A percentile compares a stretch with the other conserved stretches of the same genome.
These are phyloP conservation scores for Ziziphus jujuba DNA, from an alignment of 306 rosid genomes.

Conservation along the genomic window DNA sequence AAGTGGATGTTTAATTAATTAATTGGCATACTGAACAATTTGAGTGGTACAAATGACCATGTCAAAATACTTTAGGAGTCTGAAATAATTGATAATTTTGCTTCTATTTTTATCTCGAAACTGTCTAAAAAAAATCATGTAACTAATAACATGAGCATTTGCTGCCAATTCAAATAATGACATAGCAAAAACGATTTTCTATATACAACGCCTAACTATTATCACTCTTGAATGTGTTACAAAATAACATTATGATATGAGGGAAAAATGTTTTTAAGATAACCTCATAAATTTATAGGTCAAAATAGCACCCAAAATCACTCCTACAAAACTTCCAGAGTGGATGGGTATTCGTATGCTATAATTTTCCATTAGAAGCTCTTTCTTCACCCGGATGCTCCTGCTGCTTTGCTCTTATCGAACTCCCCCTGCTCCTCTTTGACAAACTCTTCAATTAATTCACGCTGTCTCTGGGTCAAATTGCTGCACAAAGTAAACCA, in stretches of 20 bases:
- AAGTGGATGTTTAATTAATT: too few species aligned
- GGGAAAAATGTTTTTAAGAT: conserved; percentile 28
- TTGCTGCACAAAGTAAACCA: conserved; percentile 40
- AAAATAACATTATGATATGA: conserved; percentile 15
- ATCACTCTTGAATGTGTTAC: too few species aligned
- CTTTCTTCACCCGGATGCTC: conserved; percentile 45
- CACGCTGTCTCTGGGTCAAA: conserved; percentile 70
- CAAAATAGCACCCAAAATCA: conserved; percentile 26
- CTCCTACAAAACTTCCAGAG: conserved; percentile 58
- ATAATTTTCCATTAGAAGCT: background rate
- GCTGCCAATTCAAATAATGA: too few species aligned
- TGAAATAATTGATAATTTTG: too few species aligned
- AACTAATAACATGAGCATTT: too few species aligned
- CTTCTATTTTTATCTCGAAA: too few species aligned
- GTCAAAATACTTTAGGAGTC: too few species aligned
- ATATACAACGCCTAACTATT: too few species aligned
- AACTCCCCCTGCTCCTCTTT: conserved; percentile 47
- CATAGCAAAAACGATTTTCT: too few species aligned
- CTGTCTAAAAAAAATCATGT: too few species aligned
- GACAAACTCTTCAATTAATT: conserved; percentile 81
- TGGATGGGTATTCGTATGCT: conserved; percentile 5
- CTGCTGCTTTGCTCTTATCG: conserved; percentile 25
- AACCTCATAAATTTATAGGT: conserved; percentile 15
- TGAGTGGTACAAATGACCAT: too few species aligned
- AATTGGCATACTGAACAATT: too few species aligned